A percentile compares a stretch with the other conserved stretches of the same genome.
These are phyloP conservation scores for Phialophora chinensis DNA, from an alignment of 2,329 filamentous ascomycete genomes.

Conservation along the genomic window DNA sequence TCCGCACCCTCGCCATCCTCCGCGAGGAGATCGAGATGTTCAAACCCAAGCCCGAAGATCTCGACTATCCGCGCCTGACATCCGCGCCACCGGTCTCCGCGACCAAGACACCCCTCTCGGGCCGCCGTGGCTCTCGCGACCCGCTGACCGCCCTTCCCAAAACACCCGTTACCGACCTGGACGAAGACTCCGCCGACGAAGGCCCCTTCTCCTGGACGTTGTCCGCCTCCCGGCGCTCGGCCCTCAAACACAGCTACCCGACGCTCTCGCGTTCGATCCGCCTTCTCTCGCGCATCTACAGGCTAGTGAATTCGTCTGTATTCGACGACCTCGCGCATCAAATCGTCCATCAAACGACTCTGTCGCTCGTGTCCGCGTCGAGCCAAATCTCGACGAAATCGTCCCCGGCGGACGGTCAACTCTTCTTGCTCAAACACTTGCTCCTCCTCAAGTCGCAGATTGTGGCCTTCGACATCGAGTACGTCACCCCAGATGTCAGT, in stretches of 20 bases:
- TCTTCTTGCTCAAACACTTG: slow-evolving; percentile 94
- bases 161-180: slow-evolving; percentile 54
- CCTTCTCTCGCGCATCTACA: slow-evolving; percentile 72
- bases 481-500: slow-evolving; percentile 67
- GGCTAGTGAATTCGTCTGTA: slow-evolving; percentile 71
- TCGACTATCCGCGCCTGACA: slow-evolving; percentile 66
- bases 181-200: slow-evolving; percentile 52
- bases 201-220: slow-evolving; percentile 34
- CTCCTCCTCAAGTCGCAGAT: slow-evolving; percentile 95
- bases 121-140: slow-evolving; percentile 45
- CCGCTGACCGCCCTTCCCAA: slow-evolving; percentile 33
- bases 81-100: slow-evolving; percentile 44
- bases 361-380: slow-evolving; percentile 79
- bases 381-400: slow-evolving; percentile 62
- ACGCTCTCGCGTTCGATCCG: slow-evolving; percentile 71
- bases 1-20: slow-evolving; percentile 67
- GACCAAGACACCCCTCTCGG: slow-evolving; percentile 38
- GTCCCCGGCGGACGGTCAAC: slow-evolving; percentile 72
- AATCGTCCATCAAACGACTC: slow-evolving; percentile 88
- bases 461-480: slow-evolving; percentile 91
- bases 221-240: slow-evolving; percentile 33
- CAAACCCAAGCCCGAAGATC: slow-evolving; percentile 67
- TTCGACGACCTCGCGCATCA: slow-evolving; percentile 76
- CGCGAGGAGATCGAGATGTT: slow-evolving; percentile 71
- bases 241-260: slow-evolving; percentile 55